Percentiles rank a stretch among this genome's conserved stretches.
Conservation (phyloP, 2,329 filamentous ascomycete genomes). For the Colletotrichum spinosum region DNA sequence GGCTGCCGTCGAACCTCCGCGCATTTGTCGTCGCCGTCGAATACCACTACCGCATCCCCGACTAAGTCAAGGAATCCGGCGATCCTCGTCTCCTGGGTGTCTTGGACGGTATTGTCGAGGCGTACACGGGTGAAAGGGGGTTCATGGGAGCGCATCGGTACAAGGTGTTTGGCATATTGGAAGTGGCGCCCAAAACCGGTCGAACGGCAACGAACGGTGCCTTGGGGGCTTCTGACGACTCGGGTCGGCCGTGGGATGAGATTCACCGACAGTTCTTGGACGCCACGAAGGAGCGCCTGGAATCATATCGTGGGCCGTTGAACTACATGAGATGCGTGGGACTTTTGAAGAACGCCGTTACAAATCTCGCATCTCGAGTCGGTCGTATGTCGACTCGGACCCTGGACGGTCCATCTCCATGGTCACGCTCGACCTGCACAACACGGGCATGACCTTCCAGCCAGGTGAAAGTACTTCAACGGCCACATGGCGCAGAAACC, state of each 20-base stretch:
- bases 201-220: conserved; percentile 64
- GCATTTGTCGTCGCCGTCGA: conserved; percentile 68
- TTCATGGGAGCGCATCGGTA: conserved; percentile 69
- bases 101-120: conserved; percentile 65
- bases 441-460: conserved; percentile 65
- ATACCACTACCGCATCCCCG: conserved; percentile 64
- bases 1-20: conserved; percentile 64
- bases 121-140: conserved; percentile 65
- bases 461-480: conserved; percentile 66
- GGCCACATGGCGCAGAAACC: conserved; percentile 63
- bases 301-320: conserved; percentile 61
- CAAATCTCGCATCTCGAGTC: conserved; percentile 55
- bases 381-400: conserved; percentile 60
- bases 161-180: conserved; percentile 67
- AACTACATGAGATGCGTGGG: conserved; percentile 66
- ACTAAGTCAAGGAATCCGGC: conserved; percentile 62
- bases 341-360: conserved; percentile 67
- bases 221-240: conserved; percentile 56
- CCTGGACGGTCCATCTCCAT: conserved; percentile 57
- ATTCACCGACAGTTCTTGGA: conserved; percentile 64
- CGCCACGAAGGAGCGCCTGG: conserved; percentile 65
- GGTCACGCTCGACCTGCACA: conserved; percentile 63
- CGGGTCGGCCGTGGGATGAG: conserved; percentile 60
- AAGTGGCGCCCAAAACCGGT: conserved; percentile 65
- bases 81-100: conserved; percentile 64